Base-by-base conservation (phyloP, 768 basidiomycete genomes). In the Trametes sanguinea region DNA sequence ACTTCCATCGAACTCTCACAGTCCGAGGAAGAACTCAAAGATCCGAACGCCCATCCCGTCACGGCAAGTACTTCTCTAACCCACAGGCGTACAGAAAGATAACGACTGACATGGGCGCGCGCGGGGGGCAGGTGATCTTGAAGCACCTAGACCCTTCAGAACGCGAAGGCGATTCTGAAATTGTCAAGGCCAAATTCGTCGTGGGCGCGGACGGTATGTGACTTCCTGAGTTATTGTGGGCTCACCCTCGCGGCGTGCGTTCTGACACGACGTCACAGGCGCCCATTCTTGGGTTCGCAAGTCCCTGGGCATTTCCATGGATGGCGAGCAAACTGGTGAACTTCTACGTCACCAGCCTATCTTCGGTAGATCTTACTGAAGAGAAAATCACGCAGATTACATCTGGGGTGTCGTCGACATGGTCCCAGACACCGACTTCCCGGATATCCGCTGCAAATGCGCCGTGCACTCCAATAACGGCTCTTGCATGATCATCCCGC, bases 231-330 rank as follows among this genome's bases (percentile, higher is more conserved):
- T 22, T 22, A 22, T 22, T 22, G 22, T 22, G 22, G 22, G 22
- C 22, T 22, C 22, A 3, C 45, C 43, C 40, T 27, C 29, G 14
- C 33, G 2, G 14, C n/a, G 5, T 40, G 6, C 27, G 29, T 1
- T 14, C 5, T 11, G 51, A 30, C 10, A 6, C 4, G 39, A 11
- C 4, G 9, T 29, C 14, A 3, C 42, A 89, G 88, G 89, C 6
- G 90, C 90, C 0, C 90, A 92, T 74, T 92, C 89, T 9, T 92
- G 90, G 89, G 89, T 93, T 22, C 83, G 92, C 39, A 91, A 89
- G 61, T 59, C 74, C 0, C 76, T 91, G 8, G 78, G 79, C 4
- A 86, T 93, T 57, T 68, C 76, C 2, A 89, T 93, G 89, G 85
- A 91, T 60, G 92, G 92, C 61, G 80, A 78, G 77, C 80, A 77